A percentile compares a stretch with the other conserved stretches of the same genome.
Evolutionary conservation across 2,329 filamentous ascomycete genomes (phyloP).

Genomic region (Alternaria sp.): DNA sequence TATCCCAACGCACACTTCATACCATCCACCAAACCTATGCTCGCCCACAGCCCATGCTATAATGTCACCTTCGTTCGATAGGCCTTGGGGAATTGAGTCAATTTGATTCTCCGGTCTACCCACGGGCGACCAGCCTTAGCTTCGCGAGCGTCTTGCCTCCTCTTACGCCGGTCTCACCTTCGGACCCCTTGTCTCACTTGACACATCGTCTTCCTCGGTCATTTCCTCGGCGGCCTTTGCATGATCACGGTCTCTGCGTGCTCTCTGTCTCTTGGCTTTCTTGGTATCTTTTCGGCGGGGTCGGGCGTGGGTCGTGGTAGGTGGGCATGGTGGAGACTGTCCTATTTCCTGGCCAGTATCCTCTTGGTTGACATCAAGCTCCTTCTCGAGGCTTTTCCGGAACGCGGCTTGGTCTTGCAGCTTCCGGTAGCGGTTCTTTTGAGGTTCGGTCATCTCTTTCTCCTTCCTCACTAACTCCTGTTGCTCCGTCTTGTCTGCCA

Average conservation of each 20-base stretch:
- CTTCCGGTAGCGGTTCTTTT: not conserved
- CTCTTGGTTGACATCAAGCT: not conserved
- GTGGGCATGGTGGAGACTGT: not conserved
- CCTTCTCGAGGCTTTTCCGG: not conserved
- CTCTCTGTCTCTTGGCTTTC: not conserved
- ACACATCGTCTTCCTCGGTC: not conserved
- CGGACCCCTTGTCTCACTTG: not conserved
- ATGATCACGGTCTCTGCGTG: not conserved
- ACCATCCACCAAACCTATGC: not conserved
- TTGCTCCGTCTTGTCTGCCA: not conserved
- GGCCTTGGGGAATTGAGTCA: not conserved
- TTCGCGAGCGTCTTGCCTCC: not conserved
- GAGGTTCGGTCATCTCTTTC: not conserved
- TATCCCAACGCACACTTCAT: not conserved
- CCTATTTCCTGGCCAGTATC: not conserved
- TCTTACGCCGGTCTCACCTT: not conserved
- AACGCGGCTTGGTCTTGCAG: not conserved
- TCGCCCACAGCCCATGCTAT: not conserved
- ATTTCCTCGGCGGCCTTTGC: accelerated
- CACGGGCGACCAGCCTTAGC: not conserved
- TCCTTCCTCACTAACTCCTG: not conserved
- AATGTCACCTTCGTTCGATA: not conserved
- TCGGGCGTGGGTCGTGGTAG: not conserved
- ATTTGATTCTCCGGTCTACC: not conserved
- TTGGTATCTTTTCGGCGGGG: not conserved